phyloP scores from a whole-genome alignment of 2,329 filamentous ascomycete species.

The Emmonsiellopsis sp. region DNA sequence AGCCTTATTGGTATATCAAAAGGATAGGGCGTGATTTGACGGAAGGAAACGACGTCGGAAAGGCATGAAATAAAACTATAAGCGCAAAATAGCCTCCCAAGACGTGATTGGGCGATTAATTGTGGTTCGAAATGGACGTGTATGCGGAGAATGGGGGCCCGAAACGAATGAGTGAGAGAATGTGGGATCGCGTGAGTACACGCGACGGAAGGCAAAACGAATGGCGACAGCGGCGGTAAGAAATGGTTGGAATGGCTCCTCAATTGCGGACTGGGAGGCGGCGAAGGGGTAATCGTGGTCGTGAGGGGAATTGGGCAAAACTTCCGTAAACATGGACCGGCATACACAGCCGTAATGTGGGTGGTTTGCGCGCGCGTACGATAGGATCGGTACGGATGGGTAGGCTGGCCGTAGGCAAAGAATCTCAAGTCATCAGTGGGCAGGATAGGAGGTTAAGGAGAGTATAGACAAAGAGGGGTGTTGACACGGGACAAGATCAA shows the following conservation, averaged over 20 bases:
- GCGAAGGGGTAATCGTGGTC: background rate
- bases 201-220: background rate
- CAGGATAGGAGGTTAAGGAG: background rate
- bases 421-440: background rate
- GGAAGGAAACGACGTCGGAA: background rate
- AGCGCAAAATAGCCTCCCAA: background rate
- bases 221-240: background rate
- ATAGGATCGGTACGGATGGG: background rate
- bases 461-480: slow-evolving; percentile 4
- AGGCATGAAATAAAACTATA: background rate
- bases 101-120: background rate
- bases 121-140: background rate
- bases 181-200: background rate
- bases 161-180: background rate
- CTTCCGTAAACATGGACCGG: background rate
- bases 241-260: background rate
- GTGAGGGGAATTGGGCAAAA: background rate
- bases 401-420: slow-evolving; percentile 1
- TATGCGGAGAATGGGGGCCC: background rate
- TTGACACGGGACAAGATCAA: background rate
- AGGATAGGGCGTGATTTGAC: background rate
- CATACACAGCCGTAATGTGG: background rate
- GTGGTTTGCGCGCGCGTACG: background rate
- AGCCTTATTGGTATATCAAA: too few relatives aligned
- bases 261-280: background rate